These are phyloP conservation scores for Populus pruinosa DNA, from an alignment of 345 rosid species.

Conservation along the genomic window DNA sequence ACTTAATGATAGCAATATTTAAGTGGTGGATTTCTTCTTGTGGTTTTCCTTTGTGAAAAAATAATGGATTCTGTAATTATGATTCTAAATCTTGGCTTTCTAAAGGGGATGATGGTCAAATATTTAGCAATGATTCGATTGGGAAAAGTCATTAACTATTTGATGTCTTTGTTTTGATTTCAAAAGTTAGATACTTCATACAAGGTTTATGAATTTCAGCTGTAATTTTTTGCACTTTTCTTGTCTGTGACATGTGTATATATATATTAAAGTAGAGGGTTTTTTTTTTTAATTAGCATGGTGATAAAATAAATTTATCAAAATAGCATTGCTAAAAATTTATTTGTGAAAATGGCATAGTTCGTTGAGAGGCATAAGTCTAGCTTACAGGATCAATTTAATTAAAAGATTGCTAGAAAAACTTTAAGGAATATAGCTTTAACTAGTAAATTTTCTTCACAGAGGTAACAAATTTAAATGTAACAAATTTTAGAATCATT, in stretches of 20 bases:
- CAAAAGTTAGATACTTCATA: neutral
- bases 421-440: no score
- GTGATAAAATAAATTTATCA: neutral
- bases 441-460: no score
- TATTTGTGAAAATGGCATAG: neutral
- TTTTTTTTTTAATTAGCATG: neutral
- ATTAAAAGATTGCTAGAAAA: no score
- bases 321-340: no score
- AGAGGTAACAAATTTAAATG: no score
- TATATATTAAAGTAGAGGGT: no score
- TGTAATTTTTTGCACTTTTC: no score
- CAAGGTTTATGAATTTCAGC: neutral
- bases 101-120: neutral
- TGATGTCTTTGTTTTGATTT: neutral
- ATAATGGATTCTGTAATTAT: neutral
- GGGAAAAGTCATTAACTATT: neutral
- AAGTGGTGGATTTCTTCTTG: neutral
- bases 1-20: neutral
- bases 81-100: constrained; percentile 7
- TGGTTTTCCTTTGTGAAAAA: neutral
- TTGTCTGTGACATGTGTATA: no score
- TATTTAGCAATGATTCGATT: constrained; percentile 1
- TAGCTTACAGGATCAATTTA: no score
- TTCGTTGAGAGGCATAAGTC: neutral
- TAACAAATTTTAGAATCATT: no score